These are phyloP conservation scores for Porcisia deanei DNA, from an alignment of 208 protist genomes.

Conservation along the genomic window DNA sequence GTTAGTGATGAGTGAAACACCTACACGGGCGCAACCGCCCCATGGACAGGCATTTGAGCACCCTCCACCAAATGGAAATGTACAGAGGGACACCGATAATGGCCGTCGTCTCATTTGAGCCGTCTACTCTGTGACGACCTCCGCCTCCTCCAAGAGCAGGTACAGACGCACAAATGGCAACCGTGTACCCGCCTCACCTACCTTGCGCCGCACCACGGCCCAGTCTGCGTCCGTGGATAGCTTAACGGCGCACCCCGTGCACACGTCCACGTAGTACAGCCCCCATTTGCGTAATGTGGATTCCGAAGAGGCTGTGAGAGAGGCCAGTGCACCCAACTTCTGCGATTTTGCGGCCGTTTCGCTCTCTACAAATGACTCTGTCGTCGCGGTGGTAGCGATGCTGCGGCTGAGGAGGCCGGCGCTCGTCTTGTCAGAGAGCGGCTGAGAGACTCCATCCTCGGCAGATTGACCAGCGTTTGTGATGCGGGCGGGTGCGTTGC, in stretches of 20 bases:
- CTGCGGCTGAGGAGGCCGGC: not conserved
- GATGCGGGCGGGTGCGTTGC: not conserved
- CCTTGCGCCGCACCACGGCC: constrained; percentile 33
- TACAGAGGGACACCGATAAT: not conserved
- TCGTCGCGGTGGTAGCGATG: constrained; percentile 1
- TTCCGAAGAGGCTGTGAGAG: not conserved
- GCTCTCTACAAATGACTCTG: not conserved
- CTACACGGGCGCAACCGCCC: no score
- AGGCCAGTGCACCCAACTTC: not conserved
- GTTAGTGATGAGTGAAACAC: no score
- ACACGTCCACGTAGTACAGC: constrained; percentile 27
- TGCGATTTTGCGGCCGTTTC: no score
- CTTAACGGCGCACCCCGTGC: constrained; percentile 19
- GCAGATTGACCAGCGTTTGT: not conserved
- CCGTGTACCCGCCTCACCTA: constrained; percentile 16
- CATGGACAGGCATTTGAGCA: no score
- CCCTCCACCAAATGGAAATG: not conserved
- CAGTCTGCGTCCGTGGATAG: constrained; percentile 48
- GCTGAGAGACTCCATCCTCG: not conserved
- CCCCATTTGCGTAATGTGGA: constrained; percentile 11
- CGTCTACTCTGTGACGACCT: not conserved
- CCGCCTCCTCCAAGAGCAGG: constrained; percentile 37
- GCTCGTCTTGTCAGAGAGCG: not conserved
- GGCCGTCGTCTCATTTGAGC: not conserved
- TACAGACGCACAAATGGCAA: constrained; percentile 55